Evolutionary conservation across 2,329 filamentous ascomycete species (phyloP), one percentile per base, ranked within the genome.

Genomic region (Venturia asperata): DNA sequence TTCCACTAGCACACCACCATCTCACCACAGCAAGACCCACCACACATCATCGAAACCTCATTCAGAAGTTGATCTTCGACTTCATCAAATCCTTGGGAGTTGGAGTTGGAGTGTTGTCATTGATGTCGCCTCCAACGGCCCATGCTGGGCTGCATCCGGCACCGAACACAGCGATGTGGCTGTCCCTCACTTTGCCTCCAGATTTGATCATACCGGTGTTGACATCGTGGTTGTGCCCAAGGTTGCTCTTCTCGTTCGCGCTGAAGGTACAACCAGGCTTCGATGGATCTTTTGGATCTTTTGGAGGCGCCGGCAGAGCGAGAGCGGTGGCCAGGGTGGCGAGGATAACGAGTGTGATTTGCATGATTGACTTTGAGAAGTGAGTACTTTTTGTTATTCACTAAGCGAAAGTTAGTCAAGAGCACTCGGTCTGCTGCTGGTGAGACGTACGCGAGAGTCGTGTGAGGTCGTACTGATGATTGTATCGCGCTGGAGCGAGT

Each of bases 81-180:
- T 58, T 58, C 49, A 55, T 34, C 49, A 55, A 55, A 1, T 55
- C 24, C 21, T 58, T 58, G 15, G 52, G 52, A n/a, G 60, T 61
- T 5, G 39, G 60, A 27, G 60, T 61, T 30, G 62, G 62, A 30
- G 62, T 49, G 30, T 47, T 52, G 43, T 63, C 62, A 30, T 49
- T 13, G 21, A 39, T 34, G 7, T 5, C 43, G 6, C 62, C 62
- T 17, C 62, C 62, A 55, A 49, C 47, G 15, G 62, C 62, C 62
- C 62, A 63, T 11, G 62, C 62, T 52, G 62, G 62, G 41, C 37
- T 43, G 62, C 62, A 63, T 63, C 62, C 62, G 17, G 42, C 37
- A 5, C 62, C 62, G 13, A 47, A 47, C 13, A 63, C 15, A n/a
- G 45, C 45, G 4, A 49, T 63, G 3, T 43, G 19, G 24, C 42